Percentiles rank a stretch among this genome's conserved stretches.
Conservation (phyloP, 1,284 basidiomycete species). For the Sanghuangporus sanghuang region DNA sequence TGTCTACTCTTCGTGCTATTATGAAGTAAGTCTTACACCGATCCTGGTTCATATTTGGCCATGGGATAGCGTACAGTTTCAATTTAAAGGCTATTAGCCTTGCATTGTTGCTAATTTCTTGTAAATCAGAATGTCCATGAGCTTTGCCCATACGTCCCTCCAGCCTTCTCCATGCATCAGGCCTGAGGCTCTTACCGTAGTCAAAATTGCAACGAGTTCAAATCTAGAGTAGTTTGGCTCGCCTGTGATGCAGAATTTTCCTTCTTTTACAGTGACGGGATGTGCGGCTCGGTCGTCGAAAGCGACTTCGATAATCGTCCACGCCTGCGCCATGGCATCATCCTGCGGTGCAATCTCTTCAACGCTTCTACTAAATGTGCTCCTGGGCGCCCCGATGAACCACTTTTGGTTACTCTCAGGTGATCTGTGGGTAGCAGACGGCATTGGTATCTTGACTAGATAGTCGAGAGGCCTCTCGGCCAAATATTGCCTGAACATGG, state of each 20-base stretch:
- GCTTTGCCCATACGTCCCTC: constrained; percentile 3
- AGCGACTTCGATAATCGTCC: constrained; percentile 8
- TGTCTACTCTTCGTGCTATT: too few relatives aligned
- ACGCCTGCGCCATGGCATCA: background rate
- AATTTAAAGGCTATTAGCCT: too few relatives aligned
- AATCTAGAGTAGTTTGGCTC: background rate
- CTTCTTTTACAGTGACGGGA: constrained; percentile 15
- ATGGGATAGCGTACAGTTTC: too few relatives aligned
- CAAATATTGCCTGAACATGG: constrained; percentile 25
- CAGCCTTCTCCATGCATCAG: background rate
- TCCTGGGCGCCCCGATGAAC: background rate
- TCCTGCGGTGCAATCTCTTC: constrained; percentile 13
- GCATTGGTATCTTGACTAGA: constrained; percentile 14
- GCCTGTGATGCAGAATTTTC: constrained; percentile 4
- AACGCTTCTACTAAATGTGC: constrained; percentile 2
- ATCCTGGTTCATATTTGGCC: too few relatives aligned
- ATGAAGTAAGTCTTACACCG: too few relatives aligned
- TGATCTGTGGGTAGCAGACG: background rate
- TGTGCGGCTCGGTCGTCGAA: constrained; percentile 10
- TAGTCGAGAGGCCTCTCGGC: constrained; percentile 12
- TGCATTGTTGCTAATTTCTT: too few relatives aligned
- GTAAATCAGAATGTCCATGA: constrained; percentile 1
- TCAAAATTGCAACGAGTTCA: constrained; percentile 3
- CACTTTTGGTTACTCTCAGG: background rate
- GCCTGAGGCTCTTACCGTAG: background rate